Evolutionary conservation across 176 grass and related monocot species (phyloP).

Genomic region (Saccharum spontaneum): DNA sequence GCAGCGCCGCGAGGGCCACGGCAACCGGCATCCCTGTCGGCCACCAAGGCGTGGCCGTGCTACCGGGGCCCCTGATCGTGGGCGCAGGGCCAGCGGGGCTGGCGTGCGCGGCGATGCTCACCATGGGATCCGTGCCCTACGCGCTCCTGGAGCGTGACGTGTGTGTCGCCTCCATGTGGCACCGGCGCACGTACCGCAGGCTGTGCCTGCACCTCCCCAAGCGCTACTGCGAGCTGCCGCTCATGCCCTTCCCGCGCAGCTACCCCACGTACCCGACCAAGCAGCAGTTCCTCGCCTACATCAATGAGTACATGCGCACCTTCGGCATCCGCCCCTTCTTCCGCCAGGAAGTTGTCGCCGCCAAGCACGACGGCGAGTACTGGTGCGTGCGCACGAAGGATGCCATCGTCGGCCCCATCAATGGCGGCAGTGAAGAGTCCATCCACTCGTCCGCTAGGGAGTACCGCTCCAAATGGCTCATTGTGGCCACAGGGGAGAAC

Average conservation of each 20-base stretch:
- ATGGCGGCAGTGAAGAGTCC: neutral
- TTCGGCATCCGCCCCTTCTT: conserved; percentile 54
- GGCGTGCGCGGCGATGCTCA: conserved; percentile 52
- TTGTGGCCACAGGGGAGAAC: conserved; percentile 91
- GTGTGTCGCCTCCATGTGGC: conserved; percentile 80
- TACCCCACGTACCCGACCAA: conserved; percentile 62
- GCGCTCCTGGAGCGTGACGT: conserved; percentile 60
- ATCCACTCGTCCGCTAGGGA: neutral
- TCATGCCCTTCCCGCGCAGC: conserved; percentile 51
- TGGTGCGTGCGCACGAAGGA: conserved; percentile 54
- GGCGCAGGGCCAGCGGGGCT: conserved; percentile 73
- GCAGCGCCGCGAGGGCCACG: neutral
- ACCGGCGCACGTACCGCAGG: conserved; percentile 72
- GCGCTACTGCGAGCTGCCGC: conserved; percentile 72
- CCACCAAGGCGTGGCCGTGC: conserved; percentile 5
- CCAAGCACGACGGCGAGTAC: conserved; percentile 50
- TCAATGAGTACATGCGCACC: conserved; percentile 43
- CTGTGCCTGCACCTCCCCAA: conserved; percentile 85
- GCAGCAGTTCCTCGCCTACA: conserved; percentile 76
- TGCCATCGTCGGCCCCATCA: neutral
- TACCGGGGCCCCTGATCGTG: conserved; percentile 48
- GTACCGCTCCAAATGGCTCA: conserved; percentile 66
- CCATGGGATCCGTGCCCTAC: conserved; percentile 45
- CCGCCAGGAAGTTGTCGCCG: conserved; percentile 45
- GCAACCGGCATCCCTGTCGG: conserved; percentile 27